These are phyloP conservation scores for Eragrostis tef DNA, from an alignment of 202 grass and related monocot genomes.

Conservation along the genomic window DNA sequence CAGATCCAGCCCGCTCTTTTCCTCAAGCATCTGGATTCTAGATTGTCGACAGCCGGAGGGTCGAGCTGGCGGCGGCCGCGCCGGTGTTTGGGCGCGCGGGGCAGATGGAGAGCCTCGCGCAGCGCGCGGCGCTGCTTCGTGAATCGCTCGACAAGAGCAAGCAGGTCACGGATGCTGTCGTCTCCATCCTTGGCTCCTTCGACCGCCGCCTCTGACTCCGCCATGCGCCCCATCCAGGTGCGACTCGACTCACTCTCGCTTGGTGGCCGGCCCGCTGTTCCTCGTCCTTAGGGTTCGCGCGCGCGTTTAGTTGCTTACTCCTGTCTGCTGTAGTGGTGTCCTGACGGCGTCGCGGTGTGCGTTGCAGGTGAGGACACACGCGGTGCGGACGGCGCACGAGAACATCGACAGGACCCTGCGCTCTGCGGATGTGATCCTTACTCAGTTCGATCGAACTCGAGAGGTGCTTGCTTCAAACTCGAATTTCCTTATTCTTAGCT, in stretches of 20 bases:
- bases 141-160: slow-evolving; percentile 75
- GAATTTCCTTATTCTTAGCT: neutral
- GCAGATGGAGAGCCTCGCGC: slow-evolving; percentile 66
- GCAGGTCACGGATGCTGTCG: slow-evolving; percentile 65
- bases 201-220: slow-evolving; percentile 86
- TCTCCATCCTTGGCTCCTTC: slow-evolving; percentile 89
- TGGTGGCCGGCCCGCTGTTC: too few relatives aligned
- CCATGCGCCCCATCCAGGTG: slow-evolving; percentile 92
- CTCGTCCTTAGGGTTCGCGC: neutral
- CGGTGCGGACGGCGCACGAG: slow-evolving; percentile 84
- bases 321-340: neutral
- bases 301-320: neutral
- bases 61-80: neutral
- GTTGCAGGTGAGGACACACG: slow-evolving; percentile 70
- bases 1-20: slow-evolving; percentile 39
- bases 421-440: slow-evolving; percentile 92
- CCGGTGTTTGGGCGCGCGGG: neutral
- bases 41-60: neutral
- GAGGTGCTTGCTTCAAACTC: slow-evolving; percentile 54
- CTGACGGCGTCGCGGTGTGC: neutral
- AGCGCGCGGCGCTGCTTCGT: slow-evolving; percentile 67
- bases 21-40: neutral
- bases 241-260: neutral
- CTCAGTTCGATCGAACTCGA: slow-evolving; percentile 76
- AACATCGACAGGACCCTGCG: slow-evolving; percentile 96